Base-by-base conservation (phyloP, 2,329 filamentous ascomycete genomes). In the Beauveria caledonica region DNA sequence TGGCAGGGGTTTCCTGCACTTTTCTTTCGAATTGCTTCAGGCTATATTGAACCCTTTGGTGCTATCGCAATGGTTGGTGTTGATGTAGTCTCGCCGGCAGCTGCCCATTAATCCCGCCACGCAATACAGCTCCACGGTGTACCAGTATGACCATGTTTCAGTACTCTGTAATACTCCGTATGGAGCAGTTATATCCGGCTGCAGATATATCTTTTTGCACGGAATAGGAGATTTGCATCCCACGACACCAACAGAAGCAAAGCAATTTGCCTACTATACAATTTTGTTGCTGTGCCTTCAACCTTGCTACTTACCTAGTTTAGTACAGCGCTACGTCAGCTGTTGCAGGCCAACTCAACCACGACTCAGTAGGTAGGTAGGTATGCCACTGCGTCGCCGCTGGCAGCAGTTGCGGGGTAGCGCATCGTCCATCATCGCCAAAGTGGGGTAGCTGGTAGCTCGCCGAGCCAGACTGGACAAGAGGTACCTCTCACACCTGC, bases 321-420 rank as follows among this genome's bases (percentile, higher is more conserved):
- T 36, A 36, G 33, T n/a, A 19, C 17, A 10, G 23, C 42, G 27
- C 42, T n/a, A 11, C 11, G 19, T 11, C 13, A 25, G 23, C 5
- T 19, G 39, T 25, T n/a, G 15, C 11, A 52, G 49, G 33, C n/a
- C 36, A 17, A n/a, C 15, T 23, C 27, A 27, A 29, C 23, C 33
- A 15, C 11, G 33, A 15, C 13, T 5, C 11, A 33, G n/a, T n/a
- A n/a, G n/a, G n/a, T n/a, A n/a, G 5, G 25, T 27, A 27, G 11
- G 11, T 13, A 36, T 36, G 33, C 33, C 46, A 48, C 45, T 48
- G 45, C 6, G 25, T 27, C 15, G 45, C 25, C 8, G 45, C 46
- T 50, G 45, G 40, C 19, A 23, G 44, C 23, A 27, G 59, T 56
- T 60, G 59, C 52, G 59, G 59, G 59, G 59, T 60, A 56, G 59